A percentile compares a stretch with the other conserved stretches of the same genome.
Conservation (phyloP, 2,329 filamentous ascomycete species). For the Geosmithia flava region DNA sequence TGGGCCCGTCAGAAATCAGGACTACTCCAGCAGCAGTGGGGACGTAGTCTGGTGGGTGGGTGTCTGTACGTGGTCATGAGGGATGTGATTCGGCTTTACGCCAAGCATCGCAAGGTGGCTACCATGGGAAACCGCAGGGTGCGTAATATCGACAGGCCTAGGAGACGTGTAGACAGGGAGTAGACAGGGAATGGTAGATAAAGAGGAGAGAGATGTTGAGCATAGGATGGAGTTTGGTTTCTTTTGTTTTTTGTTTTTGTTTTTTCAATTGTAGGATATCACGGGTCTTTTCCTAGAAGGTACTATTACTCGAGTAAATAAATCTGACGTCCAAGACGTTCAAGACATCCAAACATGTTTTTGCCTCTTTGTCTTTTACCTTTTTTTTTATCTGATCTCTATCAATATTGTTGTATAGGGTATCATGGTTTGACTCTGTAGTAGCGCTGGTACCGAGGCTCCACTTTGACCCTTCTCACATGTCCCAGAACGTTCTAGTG, state of each 20-base stretch:
- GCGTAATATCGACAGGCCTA: conserved; percentile 32
- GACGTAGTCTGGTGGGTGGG: conserved; percentile 76
- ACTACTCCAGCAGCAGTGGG: conserved; percentile 76
- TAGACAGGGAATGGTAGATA: not conserved
- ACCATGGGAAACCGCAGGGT: conserved; percentile 41
- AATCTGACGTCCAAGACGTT: too few species aligned
- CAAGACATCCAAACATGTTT: too few species aligned
- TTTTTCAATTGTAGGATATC: not conserved
- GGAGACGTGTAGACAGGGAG: conserved; percentile 14
- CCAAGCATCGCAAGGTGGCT: conserved; percentile 49
- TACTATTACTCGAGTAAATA: too few species aligned
- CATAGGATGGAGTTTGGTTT: not conserved
- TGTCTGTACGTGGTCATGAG: conserved; percentile 81
- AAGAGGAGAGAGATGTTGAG: not conserved
- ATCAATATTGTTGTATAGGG: not conserved
- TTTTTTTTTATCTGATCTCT: too few species aligned
- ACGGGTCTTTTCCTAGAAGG: not conserved
- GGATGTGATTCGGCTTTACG: conserved; percentile 48
- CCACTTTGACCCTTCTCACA: not conserved
- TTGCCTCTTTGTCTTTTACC: too few species aligned
- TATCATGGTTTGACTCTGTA: not conserved
- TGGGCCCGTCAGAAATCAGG: conserved; percentile 30
- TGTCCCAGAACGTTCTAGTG: conserved; percentile 4
- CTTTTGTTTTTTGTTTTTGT: not conserved
- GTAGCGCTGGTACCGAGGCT: too few species aligned